Evolutionary conservation across 257 asterid species (phyloP).

Genomic region (Primulina huaijiensis): DNA sequence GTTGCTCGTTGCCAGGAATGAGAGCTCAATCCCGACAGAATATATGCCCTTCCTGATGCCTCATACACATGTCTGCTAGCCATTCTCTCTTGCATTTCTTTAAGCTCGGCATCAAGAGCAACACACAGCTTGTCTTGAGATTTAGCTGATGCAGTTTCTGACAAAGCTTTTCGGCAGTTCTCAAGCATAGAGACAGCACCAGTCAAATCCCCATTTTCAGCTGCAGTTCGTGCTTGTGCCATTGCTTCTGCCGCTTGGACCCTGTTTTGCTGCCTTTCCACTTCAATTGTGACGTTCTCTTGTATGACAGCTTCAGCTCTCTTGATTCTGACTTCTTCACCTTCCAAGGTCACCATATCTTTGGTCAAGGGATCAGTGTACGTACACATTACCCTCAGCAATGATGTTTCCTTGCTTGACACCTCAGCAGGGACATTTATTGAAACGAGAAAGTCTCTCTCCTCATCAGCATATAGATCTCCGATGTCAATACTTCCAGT

Average conservation of each 20-base stretch:
- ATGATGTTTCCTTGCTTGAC: constrained; percentile 44
- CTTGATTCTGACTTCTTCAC: constrained; percentile 50
- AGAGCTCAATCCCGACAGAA: constrained; percentile 88
- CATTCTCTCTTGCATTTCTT: constrained; percentile 97
- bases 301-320: constrained; percentile 45
- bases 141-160: constrained; percentile 61
- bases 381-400: constrained; percentile 59
- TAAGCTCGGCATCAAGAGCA: constrained; percentile 84
- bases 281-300: constrained; percentile 63
- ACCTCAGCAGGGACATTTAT: constrained; percentile 62
- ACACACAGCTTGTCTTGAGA: constrained; percentile 61
- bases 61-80: constrained; percentile 84
- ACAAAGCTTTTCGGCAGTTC: constrained; percentile 47
- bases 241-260: constrained; percentile 84
- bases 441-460: constrained; percentile 74
- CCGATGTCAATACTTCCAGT: constrained; percentile 77
- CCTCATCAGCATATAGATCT: constrained; percentile 91
- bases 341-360: constrained; percentile 45
- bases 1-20: constrained; percentile 99
- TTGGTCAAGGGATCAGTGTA: constrained; percentile 71
- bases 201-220: constrained; percentile 71
- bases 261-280: constrained; percentile 85
- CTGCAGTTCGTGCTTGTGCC: constrained; percentile 65
- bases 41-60: constrained; percentile 90
- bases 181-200: constrained; percentile 73